These are phyloP conservation scores for Circinella umbellata DNA, from an alignment of 371 early-diverging fungal species.

Conservation along the genomic window DNA sequence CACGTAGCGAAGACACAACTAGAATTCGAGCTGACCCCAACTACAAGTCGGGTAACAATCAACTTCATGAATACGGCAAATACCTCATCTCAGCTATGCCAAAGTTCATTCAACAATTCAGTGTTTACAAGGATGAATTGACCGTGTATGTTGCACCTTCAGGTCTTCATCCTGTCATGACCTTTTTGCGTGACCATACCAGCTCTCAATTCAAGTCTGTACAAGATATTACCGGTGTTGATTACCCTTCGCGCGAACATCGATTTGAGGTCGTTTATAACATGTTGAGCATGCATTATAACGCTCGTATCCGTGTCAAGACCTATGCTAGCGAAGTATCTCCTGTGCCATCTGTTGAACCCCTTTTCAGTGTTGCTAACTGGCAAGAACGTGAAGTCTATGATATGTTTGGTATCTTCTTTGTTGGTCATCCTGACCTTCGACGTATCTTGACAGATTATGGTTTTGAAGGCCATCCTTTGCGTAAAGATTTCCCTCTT, in stretches of 20 bases:
- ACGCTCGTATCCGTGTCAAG: slow-evolving; percentile 96
- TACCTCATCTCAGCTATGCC: slow-evolving; percentile 89
- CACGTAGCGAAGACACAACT: slow-evolving; percentile 6
- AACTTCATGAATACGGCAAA: slow-evolving; percentile 86
- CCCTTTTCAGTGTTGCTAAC: slow-evolving; percentile 85
- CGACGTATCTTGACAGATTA: slow-evolving; percentile 98
- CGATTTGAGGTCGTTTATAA: slow-evolving; percentile 98
- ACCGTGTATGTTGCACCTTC: slow-evolving; percentile 91
- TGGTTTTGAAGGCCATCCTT: slow-evolving; percentile 97
- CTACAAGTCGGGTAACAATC: slow-evolving; percentile 58
- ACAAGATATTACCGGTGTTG: slow-evolving; percentile 88
- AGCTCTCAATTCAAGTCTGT: slow-evolving; percentile 92
- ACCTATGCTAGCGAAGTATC: slow-evolving; percentile 93
- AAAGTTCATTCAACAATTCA: slow-evolving; percentile 95
- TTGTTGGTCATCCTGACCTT: slow-evolving; percentile 95
- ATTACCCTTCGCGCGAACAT: slow-evolving; percentile 90
- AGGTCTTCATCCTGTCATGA: slow-evolving; percentile 76
- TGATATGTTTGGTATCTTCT: slow-evolving; percentile 98
- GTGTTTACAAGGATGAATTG: slow-evolving; percentile 97
- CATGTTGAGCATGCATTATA: slow-evolving; percentile 85
- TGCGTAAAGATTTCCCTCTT: slow-evolving; percentile 98
- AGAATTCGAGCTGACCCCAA: slow-evolving; percentile 41
- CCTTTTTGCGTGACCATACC: slow-evolving; percentile 94
- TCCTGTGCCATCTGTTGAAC: slow-evolving; percentile 85
- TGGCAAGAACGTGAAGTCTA: slow-evolving; percentile 99